phyloP scores from a whole-genome alignment of 495 filamentous ascomycete genomes.

The Aspergillus kassunensis region DNA sequence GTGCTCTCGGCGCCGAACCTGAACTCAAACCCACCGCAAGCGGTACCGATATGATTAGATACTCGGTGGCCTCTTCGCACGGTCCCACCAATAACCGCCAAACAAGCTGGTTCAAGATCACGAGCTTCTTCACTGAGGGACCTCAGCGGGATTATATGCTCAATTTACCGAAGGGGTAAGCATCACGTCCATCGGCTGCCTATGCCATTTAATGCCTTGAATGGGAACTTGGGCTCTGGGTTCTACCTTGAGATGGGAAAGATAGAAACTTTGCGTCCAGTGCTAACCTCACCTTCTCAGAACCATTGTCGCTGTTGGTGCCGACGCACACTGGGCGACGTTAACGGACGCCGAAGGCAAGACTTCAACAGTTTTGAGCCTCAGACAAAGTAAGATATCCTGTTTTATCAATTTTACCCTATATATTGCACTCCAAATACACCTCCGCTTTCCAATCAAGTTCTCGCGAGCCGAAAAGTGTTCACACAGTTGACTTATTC shows the following conservation, averaged over 20 bases:
- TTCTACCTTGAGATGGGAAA: no score
- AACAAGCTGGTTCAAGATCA: constrained; percentile 74
- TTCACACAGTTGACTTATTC: neutral
- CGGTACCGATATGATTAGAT: constrained; percentile 65
- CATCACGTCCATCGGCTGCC: constrained; percentile 19
- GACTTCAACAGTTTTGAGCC: neutral
- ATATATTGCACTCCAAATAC: neutral
- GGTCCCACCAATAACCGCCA: constrained; percentile 57
- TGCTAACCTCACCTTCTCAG: neutral
- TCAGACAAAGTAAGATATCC: neutral
- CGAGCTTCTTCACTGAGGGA: constrained; percentile 49
- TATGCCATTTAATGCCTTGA: no score
- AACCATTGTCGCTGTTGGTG: neutral
- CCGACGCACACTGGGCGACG: neutral
- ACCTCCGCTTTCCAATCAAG: neutral
- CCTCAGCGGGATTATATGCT: constrained; percentile 59
- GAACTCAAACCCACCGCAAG: constrained; percentile 62
- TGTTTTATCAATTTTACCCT: neutral
- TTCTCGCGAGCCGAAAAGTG: neutral
- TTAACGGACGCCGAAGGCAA: neutral
- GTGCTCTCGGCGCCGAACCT: constrained; percentile 66
- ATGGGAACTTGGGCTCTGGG: no score
- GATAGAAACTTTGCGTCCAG: no score
- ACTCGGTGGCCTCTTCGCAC: constrained; percentile 56
- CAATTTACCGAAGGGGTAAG: constrained; percentile 75